phyloP scores from a whole-genome alignment of 2,329 filamentous ascomycete genomes.

The Aspergillus sp. region DNA sequence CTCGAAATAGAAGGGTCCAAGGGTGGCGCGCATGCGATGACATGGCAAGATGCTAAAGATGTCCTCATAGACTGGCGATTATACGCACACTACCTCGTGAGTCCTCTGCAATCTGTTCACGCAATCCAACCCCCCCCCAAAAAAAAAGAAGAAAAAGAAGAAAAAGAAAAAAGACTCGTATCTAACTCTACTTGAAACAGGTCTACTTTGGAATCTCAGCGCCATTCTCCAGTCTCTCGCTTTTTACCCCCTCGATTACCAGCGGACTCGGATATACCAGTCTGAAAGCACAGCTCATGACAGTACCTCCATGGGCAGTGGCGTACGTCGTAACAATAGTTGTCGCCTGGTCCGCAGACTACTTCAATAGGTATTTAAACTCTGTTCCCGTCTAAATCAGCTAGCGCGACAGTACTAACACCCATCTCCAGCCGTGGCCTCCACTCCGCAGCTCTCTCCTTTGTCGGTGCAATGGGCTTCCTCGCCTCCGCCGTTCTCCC shows the following conservation, averaged over 20 bases:
- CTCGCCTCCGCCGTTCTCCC: constrained; percentile 65
- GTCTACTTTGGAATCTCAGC: constrained; percentile 54
- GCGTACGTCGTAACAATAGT: constrained; percentile 55
- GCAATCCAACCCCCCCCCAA: no score
- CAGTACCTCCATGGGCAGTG: constrained; percentile 64
- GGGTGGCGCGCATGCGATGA: constrained; percentile 42
- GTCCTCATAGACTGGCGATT: constrained; percentile 52
- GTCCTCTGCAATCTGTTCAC: neutral
- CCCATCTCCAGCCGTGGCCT: constrained; percentile 45
- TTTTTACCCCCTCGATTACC: constrained; percentile 66
- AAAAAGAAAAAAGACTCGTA: neutral
- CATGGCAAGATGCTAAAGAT: constrained; percentile 48
- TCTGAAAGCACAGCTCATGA: constrained; percentile 64
- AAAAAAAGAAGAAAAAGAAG: no score
- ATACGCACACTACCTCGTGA: constrained; percentile 51
- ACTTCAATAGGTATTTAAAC: constrained; percentile 33
- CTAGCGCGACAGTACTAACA: constrained; percentile 24
- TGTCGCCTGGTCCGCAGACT: constrained; percentile 62
- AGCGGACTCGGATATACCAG: constrained; percentile 56
- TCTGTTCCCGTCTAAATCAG: neutral
- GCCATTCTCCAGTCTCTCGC: constrained; percentile 59
- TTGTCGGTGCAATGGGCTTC: constrained; percentile 57
- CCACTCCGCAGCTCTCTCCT: constrained; percentile 51
- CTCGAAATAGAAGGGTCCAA: constrained; percentile 44
- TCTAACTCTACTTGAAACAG: constrained; percentile 21